These are phyloP conservation scores for Leccinum pellstonianum DNA, from an alignment of 768 basidiomycete genomes.

Conservation along the genomic window DNA sequence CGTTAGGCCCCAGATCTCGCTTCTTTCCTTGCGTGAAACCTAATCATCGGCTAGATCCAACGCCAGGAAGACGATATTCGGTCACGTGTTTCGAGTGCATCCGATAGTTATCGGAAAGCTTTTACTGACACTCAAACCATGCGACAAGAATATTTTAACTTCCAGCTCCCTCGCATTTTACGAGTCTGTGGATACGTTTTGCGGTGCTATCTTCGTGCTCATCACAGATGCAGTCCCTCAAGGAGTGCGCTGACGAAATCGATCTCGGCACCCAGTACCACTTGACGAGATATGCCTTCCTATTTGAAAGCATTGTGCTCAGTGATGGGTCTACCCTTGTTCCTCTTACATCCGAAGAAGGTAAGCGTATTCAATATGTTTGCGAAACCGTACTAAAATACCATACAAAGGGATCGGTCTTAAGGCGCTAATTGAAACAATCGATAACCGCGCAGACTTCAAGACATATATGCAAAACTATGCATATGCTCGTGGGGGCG, in stretches of 20 bases:
- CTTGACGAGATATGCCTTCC: slow-evolving; percentile 88
- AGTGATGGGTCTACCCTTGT: slow-evolving; percentile 85
- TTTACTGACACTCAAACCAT: slow-evolving; percentile 81
- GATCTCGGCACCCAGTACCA: slow-evolving; percentile 99
- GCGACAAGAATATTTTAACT: slow-evolving; percentile 97
- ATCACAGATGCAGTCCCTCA: slow-evolving; percentile 60
- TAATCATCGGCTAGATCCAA: slow-evolving; percentile 55
- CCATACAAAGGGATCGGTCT: slow-evolving; percentile 58
- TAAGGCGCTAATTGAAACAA: slow-evolving; percentile 83
- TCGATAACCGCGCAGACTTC: slow-evolving; percentile 95
- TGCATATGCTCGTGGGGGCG: slow-evolving; percentile 78
- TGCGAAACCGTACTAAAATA: slow-evolving; percentile 1
- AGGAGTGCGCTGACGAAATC: slow-evolving; percentile 94
- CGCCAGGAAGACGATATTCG: slow-evolving; percentile 95
- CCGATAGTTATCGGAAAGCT: slow-evolving; percentile 88
- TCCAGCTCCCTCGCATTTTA: slow-evolving; percentile 90
- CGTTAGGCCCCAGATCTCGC: slow-evolving; percentile 37
- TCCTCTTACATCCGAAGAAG: slow-evolving; percentile 69
- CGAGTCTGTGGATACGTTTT: slow-evolving; percentile 56
- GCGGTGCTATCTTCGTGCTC: slow-evolving; percentile 2
- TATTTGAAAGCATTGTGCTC: slow-evolving; percentile 88
- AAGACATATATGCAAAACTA: slow-evolving; percentile 98
- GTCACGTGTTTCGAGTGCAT: slow-evolving; percentile 76
- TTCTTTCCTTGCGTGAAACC: slow-evolving; percentile 5
- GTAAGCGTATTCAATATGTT: slow-evolving; percentile 36